Base-by-base conservation (phyloP, 1,284 basidiomycete species). In the Tilletia horrida region DNA sequence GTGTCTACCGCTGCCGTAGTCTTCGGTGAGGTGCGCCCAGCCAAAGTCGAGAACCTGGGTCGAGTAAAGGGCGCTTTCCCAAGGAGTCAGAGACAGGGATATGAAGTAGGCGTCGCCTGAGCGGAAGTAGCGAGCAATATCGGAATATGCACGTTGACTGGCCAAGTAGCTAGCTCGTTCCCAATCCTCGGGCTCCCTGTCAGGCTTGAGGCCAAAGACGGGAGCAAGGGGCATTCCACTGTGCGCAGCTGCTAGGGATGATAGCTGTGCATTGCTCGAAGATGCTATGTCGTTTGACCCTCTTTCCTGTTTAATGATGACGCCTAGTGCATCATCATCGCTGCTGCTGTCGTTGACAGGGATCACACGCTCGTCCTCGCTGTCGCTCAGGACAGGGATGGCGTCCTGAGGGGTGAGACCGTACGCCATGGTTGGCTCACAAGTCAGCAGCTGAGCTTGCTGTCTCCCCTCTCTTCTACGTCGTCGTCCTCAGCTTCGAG, bases 111-210 rank as follows among this genome's bases (percentile, higher is more conserved):
- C 55, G 13, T 59, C 55, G 27, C 55, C 55, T 4, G 29, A 31
- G 29, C 31, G 55, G 29, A 59, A 59, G 55, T 35, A 59, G 55
- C 31, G 29, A 29, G 31, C 55, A 21, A 59, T 13, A 27, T 59
- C 55, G 25, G 25, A 25, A 40, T 59, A 59, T 29, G 55, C 55
- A 27, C 27, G 55, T 14, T 59, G 55, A 6, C 55, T 59, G 55
- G 55, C 55, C 27, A 40, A 31, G 55, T 59, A 59, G n/a, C 23
- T 52, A 13, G 50, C 50, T 52, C 50, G 50, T 9, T 52, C n/a
- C 50, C 50, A 52, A 27, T 52, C 50, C 50, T 21, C 23, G 14
- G 50, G 23, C 11, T 25, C 27, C 21, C 13, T 25, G 23, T 52
- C 50, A 25, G 21, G 23, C 21, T 52, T 13, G n/a, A 52, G 50